A percentile compares a stretch with the other conserved stretches of the same genome.
Evolutionary conservation across 176 grass and related monocot species (phyloP).

Genomic region (Oryza nivara): DNA sequence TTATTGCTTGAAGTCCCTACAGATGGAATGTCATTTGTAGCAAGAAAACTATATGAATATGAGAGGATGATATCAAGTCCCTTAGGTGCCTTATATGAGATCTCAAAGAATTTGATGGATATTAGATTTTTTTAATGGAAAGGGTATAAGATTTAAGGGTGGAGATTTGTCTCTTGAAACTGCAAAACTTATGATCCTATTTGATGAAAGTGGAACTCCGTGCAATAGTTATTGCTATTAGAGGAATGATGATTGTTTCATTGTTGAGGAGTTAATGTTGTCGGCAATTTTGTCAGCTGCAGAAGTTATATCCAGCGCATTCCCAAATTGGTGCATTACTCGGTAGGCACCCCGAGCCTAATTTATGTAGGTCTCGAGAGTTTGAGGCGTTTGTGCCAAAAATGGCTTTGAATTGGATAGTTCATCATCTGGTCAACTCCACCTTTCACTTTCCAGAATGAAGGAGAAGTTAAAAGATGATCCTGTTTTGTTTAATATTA

Average conservation of each 20-base stretch:
- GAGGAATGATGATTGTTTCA: constrained; percentile 69
- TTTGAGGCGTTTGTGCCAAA: constrained; percentile 80
- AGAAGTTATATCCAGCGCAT: constrained; percentile 87
- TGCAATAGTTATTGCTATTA: constrained; percentile 66
- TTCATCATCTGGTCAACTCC: constrained; percentile 83
- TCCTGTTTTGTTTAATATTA: constrained; percentile 79
- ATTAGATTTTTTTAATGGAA: constrained; percentile 51
- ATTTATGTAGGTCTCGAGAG: constrained; percentile 68
- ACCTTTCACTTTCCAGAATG: constrained; percentile 82
- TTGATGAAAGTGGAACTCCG: constrained; percentile 81
- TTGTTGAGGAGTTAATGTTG: constrained; percentile 95
- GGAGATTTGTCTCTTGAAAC: constrained; percentile 82
- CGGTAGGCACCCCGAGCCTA: constrained; percentile 84
- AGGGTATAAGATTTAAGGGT: constrained; percentile 59
- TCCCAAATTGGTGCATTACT: constrained; percentile 85
- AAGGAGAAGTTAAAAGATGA: constrained; percentile 82
- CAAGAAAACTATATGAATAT: too few relatives aligned
- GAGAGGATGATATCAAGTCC: constrained; percentile 65
- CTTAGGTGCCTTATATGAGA: constrained; percentile 62
- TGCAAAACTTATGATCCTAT: constrained; percentile 80
- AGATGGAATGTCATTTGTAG: too few relatives aligned
- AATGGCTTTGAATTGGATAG: constrained; percentile 84
- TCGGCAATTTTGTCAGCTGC: constrained; percentile 87
- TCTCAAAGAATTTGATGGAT: constrained; percentile 80
- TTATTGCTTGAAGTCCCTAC: too few relatives aligned